phyloP scores from a whole-genome alignment of 257 asterid genomes.

The Pogostemon cablin region DNA sequence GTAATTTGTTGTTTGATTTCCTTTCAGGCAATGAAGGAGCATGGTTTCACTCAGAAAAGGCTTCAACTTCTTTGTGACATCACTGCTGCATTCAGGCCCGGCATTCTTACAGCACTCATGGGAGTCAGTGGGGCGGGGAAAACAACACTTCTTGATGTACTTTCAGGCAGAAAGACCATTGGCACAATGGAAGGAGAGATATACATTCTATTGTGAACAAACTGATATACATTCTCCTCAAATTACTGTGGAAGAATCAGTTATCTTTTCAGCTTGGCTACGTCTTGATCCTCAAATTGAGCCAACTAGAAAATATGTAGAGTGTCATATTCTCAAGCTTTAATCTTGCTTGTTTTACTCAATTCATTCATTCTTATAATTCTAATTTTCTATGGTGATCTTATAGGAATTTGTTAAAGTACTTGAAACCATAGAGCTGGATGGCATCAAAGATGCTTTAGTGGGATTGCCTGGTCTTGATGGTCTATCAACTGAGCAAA shows the following conservation, averaged over 20 bases:
- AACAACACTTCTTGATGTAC: constrained; percentile 63
- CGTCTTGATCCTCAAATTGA: constrained; percentile 50
- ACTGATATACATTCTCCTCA: constrained; percentile 62
- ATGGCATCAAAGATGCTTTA: constrained; percentile 49
- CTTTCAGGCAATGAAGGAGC: constrained; percentile 51
- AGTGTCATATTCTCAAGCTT: constrained; percentile 14
- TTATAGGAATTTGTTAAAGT: constrained; percentile 54
- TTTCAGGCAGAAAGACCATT: constrained; percentile 59
- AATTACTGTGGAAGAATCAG: constrained; percentile 57
- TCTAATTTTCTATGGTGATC: constrained; percentile 8
- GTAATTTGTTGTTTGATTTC: not conserved
- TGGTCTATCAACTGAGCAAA: constrained; percentile 55
- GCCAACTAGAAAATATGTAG: constrained; percentile 47
- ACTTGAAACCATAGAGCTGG: constrained; percentile 58
- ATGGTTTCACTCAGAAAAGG: constrained; percentile 42
- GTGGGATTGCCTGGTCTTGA: constrained; percentile 51
- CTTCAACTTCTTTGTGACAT: constrained; percentile 51
- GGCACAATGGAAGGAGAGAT: constrained; percentile 57
- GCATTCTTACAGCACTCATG: constrained; percentile 62
- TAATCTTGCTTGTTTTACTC: constrained; percentile 1
- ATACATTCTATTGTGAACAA: constrained; percentile 59
- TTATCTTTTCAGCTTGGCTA: constrained; percentile 61
- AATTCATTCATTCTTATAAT: constrained; percentile 6
- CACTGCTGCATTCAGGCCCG: constrained; percentile 55
- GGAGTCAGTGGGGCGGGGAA: constrained; percentile 76